Evolutionary conservation across 176 grass and related monocot genomes (phyloP).

Genomic region (Oryza longistaminata): DNA sequence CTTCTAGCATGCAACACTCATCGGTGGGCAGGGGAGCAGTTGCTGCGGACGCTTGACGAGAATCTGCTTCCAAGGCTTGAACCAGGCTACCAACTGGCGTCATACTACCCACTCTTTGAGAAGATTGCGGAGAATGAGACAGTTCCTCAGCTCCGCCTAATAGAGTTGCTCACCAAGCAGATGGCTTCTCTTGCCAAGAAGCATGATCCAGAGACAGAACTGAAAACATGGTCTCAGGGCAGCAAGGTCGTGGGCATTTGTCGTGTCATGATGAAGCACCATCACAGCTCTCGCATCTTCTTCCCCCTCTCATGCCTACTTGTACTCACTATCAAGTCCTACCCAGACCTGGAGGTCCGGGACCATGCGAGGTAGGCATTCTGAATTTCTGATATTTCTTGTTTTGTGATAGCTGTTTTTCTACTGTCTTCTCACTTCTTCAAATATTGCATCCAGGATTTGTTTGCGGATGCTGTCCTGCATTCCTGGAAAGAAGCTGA

Average conservation of each 20-base stretch:
- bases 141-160: constrained; percentile 66
- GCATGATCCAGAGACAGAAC: constrained; percentile 63
- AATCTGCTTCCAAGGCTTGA: constrained; percentile 76
- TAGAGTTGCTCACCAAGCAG: constrained; percentile 79
- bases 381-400: background rate
- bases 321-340: constrained; percentile 62
- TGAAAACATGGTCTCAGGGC: constrained; percentile 86
- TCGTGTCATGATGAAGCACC: constrained; percentile 71
- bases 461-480: constrained; percentile 82
- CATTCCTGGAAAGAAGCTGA: constrained; percentile 91
- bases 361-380: constrained; percentile 80
- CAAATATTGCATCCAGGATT: constrained; percentile 55
- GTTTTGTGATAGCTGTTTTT: constrained; percentile 16
- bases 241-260: constrained; percentile 86
- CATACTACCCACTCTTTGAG: constrained; percentile 87
- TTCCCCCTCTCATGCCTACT: constrained; percentile 66
- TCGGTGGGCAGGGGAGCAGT: constrained; percentile 45
- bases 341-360: constrained; percentile 90
- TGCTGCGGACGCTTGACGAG: constrained; percentile 75
- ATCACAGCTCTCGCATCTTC: constrained; percentile 76
- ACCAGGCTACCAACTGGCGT: constrained; percentile 60
- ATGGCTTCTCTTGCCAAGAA: constrained; percentile 68
- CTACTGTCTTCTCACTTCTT: constrained; percentile 38
- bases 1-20: constrained; percentile 71
- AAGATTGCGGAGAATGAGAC: constrained; percentile 75